Percentiles rank a stretch among this genome's conserved stretches.
These are phyloP conservation scores for Colletotrichum horii DNA, from an alignment of 2,329 filamentous ascomycete genomes.

Conservation along the genomic window DNA sequence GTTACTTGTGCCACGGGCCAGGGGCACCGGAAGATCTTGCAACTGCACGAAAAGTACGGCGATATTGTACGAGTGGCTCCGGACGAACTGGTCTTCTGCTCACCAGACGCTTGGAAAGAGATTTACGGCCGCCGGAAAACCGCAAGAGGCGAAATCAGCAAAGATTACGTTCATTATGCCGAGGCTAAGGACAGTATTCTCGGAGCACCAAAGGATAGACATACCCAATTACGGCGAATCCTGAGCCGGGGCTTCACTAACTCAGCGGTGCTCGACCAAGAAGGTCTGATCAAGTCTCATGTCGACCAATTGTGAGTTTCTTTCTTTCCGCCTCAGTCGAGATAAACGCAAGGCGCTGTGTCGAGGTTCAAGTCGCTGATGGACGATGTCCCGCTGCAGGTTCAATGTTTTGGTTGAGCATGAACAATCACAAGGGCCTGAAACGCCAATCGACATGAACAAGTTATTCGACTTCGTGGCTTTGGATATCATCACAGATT, in stretches of 20 bases:
- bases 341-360: fast-evolving
- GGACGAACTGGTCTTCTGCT: conserved; percentile 47
- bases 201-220: background rate
- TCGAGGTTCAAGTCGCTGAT: background rate
- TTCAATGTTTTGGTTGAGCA: background rate
- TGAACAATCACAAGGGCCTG: background rate
- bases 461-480: background rate
- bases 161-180: background rate
- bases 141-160: background rate
- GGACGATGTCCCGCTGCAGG: background rate
- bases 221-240: background rate
- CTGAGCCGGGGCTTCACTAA: background rate
- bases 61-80: conserved; percentile 50
- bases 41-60: conserved; percentile 44
- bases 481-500: background rate
- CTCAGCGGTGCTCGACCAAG: background rate
- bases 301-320: background rate
- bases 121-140: conserved; percentile 32
- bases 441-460: background rate
- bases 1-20: background rate
- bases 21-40: conserved; percentile 1
- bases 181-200: background rate
- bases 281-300: background rate
- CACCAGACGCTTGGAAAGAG: conserved; percentile 40
- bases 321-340: background rate